Conservation (phyloP, 306 rosid species). For the Glycine soja region DNA sequence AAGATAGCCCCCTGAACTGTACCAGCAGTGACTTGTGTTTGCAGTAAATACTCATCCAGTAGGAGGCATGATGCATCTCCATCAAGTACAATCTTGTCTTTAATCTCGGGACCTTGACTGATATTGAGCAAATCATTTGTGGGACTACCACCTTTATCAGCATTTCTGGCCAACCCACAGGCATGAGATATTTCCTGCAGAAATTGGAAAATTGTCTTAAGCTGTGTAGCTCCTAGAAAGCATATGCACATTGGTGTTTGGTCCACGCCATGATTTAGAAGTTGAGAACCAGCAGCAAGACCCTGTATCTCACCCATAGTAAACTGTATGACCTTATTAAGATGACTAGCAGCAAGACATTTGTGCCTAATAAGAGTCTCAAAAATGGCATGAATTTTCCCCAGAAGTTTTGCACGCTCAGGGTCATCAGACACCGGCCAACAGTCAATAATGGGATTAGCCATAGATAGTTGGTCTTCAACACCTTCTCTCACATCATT, state of each 20-base stretch:
- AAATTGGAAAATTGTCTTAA: slow-evolving; percentile 82
- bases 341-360: slow-evolving; percentile 84
- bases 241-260: slow-evolving; percentile 88
- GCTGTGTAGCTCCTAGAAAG: slow-evolving; percentile 85
- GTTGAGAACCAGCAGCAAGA: slow-evolving; percentile 74
- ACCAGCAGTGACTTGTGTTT: slow-evolving; percentile 53
- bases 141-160: slow-evolving; percentile 66
- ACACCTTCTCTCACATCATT: slow-evolving; percentile 53
- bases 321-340: slow-evolving; percentile 82
- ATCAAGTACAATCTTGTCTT: slow-evolving; percentile 80
- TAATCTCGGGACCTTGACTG: slow-evolving; percentile 61
- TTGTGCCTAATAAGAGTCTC: slow-evolving; percentile 82
- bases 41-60: slow-evolving; percentile 74
- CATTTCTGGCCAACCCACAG: slow-evolving; percentile 79
- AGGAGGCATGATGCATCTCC: slow-evolving; percentile 81
- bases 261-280: slow-evolving; percentile 74
- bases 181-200: slow-evolving; percentile 85
- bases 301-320: slow-evolving; percentile 83
- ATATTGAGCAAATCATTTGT: slow-evolving; percentile 56
- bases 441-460: slow-evolving; percentile 57
- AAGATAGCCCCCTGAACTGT: slow-evolving; percentile 51
- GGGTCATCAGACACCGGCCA: slow-evolving; percentile 88
- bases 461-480: slow-evolving; percentile 51
- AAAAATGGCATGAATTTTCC: slow-evolving; percentile 73
- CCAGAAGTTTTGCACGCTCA: slow-evolving; percentile 84